Evolutionary conservation across 257 asterid species (phyloP).

Genomic region (Linaria vulgaris): DNA sequence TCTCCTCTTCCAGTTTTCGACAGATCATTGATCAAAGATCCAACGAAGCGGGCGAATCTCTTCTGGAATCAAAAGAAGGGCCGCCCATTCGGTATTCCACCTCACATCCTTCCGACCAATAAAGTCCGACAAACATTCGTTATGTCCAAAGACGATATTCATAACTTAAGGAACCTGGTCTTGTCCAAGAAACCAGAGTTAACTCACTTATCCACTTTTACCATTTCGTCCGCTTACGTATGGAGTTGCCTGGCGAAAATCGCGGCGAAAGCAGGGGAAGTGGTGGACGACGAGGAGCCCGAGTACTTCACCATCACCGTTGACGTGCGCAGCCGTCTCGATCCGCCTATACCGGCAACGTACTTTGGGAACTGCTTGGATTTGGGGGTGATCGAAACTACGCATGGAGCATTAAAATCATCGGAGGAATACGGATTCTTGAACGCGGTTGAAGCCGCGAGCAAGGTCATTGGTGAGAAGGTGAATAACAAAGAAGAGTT

Average conservation of each 20-base stretch:
- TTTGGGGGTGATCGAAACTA: neutral
- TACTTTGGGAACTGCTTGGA: conserved; percentile 47
- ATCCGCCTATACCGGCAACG: conserved; percentile 40
- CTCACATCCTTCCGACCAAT: conserved; percentile 13
- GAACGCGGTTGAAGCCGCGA: conserved; percentile 32
- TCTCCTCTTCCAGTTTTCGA: neutral
- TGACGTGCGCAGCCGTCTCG: conserved; percentile 38
- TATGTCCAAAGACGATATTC: conserved; percentile 28
- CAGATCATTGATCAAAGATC: neutral
- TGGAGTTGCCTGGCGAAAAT: conserved; percentile 47
- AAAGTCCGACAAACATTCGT: conserved; percentile 41
- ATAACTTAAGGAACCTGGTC: conserved; percentile 30
- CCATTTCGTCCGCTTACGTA: conserved; percentile 38
- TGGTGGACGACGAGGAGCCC: conserved; percentile 23
- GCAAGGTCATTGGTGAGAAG: conserved; percentile 26
- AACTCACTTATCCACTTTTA: conserved; percentile 41
- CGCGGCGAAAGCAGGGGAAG: conserved; percentile 25
- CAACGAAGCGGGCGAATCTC: conserved; percentile 2
- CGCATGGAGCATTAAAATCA: conserved; percentile 29
- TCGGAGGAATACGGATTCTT: conserved; percentile 35
- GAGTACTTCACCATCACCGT: conserved; percentile 41
- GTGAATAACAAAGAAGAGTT: conserved; percentile 29
- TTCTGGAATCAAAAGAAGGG: conserved; percentile 26
- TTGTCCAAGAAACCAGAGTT: conserved; percentile 21
- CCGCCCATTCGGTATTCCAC: neutral